Conservation (phyloP, 2,329 filamentous ascomycete genomes). For the Sporothrix variecibatus region DNA sequence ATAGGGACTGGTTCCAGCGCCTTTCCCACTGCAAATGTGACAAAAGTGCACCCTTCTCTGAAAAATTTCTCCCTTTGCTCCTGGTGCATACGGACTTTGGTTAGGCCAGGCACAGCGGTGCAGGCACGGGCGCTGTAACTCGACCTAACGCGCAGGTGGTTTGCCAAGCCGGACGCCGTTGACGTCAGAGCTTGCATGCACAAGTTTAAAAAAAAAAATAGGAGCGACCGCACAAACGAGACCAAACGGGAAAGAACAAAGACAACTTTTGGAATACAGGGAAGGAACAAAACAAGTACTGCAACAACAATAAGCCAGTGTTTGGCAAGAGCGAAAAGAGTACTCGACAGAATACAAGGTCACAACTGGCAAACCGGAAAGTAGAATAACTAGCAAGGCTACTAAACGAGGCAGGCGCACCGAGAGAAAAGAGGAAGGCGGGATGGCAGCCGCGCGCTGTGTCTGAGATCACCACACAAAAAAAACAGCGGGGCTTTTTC, state of each 20-base stretch:
- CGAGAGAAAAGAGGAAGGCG: neutral
- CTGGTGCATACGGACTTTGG: neutral
- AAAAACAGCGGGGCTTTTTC: neutral
- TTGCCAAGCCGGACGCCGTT: conserved; percentile 15
- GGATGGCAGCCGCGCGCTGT: neutral
- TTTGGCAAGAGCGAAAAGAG: neutral
- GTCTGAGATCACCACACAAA: neutral
- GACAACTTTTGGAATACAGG: neutral
- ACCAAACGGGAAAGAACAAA: neutral
- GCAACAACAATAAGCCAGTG: neutral
- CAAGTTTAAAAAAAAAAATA: neutral
- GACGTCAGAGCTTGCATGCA: conserved; percentile 15
- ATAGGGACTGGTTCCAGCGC: conserved; percentile 1
- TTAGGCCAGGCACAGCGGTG: neutral
- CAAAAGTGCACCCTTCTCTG: neutral
- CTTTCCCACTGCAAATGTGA: neutral
- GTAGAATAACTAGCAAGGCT: conserved; percentile 7
- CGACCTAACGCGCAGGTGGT: conserved; percentile 6
- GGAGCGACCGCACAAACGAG: neutral
- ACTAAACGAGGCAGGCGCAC: neutral
- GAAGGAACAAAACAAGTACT: neutral
- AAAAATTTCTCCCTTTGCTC: neutral
- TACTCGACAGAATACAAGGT: neutral
- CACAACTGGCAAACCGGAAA: neutral
- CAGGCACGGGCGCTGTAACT: conserved; percentile 3